These are phyloP conservation scores for Senna siamea DNA, from an alignment of 306 rosid species.

Conservation along the genomic window DNA sequence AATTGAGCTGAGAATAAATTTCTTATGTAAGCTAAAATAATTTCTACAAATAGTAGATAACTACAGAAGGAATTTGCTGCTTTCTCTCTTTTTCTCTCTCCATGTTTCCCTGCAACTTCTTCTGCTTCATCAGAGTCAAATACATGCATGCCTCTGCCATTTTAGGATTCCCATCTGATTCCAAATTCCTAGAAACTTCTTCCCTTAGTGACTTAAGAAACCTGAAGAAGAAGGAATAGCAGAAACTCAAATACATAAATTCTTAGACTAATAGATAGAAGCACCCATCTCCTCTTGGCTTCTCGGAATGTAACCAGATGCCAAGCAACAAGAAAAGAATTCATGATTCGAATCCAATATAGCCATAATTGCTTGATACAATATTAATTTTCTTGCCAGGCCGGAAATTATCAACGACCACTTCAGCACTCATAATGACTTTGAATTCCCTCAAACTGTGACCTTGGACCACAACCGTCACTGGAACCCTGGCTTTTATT, in stretches of 20 bases:
- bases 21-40: neutral
- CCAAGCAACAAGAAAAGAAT: neutral
- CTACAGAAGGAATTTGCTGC: constrained; percentile 1
- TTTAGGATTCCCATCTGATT: constrained; percentile 10
- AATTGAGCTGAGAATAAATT: neutral
- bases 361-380: constrained; percentile 35
- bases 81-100: neutral
- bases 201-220: too few relatives aligned
- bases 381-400: constrained; percentile 34
- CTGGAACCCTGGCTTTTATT: constrained; percentile 43
- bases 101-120: neutral
- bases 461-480: constrained; percentile 37
- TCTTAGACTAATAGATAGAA: neutral
- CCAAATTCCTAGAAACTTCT: neutral
- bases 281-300: neutral
- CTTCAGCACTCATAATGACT: constrained; percentile 39
- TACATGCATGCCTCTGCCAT: neutral
- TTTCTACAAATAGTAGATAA: neutral
- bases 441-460: constrained; percentile 24
- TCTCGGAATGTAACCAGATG: neutral
- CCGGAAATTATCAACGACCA: constrained; percentile 49
- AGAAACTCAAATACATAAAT: neutral
- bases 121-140: neutral
- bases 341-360: neutral
- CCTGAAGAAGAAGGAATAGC: constrained; percentile 4